Base-by-base conservation (phyloP, 2,329 filamentous ascomycete genomes). In the Dothidotthia symphoricarpi region DNA sequence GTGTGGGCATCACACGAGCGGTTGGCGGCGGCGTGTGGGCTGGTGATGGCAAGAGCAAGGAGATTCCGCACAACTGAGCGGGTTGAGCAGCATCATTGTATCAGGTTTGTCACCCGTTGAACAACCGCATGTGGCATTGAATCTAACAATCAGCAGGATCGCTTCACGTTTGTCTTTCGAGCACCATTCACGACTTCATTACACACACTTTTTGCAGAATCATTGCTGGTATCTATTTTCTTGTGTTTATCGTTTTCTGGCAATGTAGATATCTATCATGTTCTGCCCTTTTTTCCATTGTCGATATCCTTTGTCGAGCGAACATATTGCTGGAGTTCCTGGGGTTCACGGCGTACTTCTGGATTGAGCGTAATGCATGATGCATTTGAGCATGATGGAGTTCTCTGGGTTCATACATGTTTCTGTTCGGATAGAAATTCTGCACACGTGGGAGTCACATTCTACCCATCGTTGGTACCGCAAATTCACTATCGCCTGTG, bases 1-100 rank as follows among this genome's bases (percentile, higher is more conserved):
- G 70, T 37, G 67, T 75, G 16, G 73, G 73, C 39, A 74, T 75
- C 47, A 72, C 67, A 44, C 61, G 66, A 30, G 72, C 72, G 12
- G 73, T 75, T 3, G 69, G 72, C 39, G 73, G 73, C 25, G 69
- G 69, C 31, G 71, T 74, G 28, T 74, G 69, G 61, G 61, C 64
- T 17, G 59, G 61, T 36, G 52, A 68, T 14, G 69, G 67, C 34
- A 55, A 60, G 47, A 60, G 53, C 39, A 61, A 59, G 55, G 53
- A 53, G 46, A 67, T 67, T 40, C 55, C 57, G n/a, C 48, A 57
- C 33, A 47, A 38, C 44, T 47, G 31, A 26, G 32, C 26, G 39
- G 26, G 28, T 25, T 34, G 24, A 28, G 31, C 19, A 42, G 39
- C 31, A 41, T 31, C 36, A 40, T 27, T 34, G 31, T 39, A 39